These are phyloP conservation scores for Lachnellula arida DNA, from an alignment of 2,329 filamentous ascomycete species.

Conservation along the genomic window DNA sequence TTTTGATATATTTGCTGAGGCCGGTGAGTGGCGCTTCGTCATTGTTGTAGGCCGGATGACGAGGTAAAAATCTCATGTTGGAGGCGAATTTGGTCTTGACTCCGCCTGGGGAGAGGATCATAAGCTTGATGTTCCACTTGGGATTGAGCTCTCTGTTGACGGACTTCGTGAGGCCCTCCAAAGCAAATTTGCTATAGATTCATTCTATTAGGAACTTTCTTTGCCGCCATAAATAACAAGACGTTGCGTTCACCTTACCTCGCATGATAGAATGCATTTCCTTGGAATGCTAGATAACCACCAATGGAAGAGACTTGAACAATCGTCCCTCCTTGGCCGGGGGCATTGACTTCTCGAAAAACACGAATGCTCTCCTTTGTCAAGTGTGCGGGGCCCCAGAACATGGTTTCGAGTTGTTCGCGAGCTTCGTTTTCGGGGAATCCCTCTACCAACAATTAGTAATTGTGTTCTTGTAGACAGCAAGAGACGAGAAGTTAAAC, in stretches of 20 bases:
- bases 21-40: neutral
- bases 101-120: constrained; percentile 37
- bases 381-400: constrained; percentile 9
- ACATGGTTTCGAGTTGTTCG: neutral
- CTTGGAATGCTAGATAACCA: constrained; percentile 32
- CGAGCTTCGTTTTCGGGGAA: neutral
- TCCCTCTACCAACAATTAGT: neutral
- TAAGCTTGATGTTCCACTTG: constrained; percentile 36
- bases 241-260: constrained; percentile 10
- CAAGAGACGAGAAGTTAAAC: no score
- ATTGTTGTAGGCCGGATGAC: constrained; percentile 17
- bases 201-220: neutral
- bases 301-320: constrained; percentile 37
- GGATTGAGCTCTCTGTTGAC: constrained; percentile 32
- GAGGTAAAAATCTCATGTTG: constrained; percentile 12
- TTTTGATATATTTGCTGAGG: neutral
- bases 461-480: no score
- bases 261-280: constrained; percentile 35
- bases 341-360: constrained; percentile 9
- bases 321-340: constrained; percentile 31
- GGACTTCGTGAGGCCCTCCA: constrained; percentile 35
- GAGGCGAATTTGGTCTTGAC: constrained; percentile 34
- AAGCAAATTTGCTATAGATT: constrained; percentile 34
- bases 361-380: constrained; percentile 3
- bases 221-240: no score